Base-by-base conservation (phyloP, 225 moss, liverwort and hornwort genomes). In the Ulota crispa region DNA sequence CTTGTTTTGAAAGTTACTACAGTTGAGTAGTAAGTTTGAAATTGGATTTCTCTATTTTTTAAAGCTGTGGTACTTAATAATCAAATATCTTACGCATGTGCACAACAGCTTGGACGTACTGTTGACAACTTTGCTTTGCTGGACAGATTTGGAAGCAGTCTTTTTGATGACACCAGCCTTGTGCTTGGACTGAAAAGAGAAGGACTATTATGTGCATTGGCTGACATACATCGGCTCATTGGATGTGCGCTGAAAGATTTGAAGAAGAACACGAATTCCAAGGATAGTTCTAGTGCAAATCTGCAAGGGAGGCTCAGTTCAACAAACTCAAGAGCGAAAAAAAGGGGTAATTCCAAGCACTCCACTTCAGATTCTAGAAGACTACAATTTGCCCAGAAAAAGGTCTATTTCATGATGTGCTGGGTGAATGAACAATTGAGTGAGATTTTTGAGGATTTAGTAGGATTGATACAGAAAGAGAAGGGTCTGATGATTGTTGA, bases 391-490 rank as follows among this genome's bases (percentile, higher is more conserved):
- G 93, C 94, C 21, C 81, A 88, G 69, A 94, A 89, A 73, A 99
- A 99, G 86, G 74, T 92, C 1, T 94, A 91, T 80, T 99, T 99
- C 31, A 77, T 93, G 71, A 90, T 92, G 89, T 95, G 90, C 70
- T 95, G 97, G 97, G 79, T 90, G 15, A 94, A 94, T 85, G 92
- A 93, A 56, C 92, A 94, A 68, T 26, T 43, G 41, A 83, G 61
- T 21, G 94, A 88, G 42, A 53, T 68, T 34, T 89, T 91, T 72
- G 88, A 73, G 28, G 85, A 81, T 32, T 77, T 89, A 56, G 82
- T 86, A 37, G 50, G 66, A 36, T 83, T 82, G 10, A 82, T 97
- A 68, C 78, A 80, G 77, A 77, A 79, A 60, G 91, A 94, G 78
- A 95, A 92, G 83, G 50, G 36, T 21, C 83, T 86, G 80, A 77